Evolutionary conservation across 139 green algal species (phyloP), one percentile per base, ranked within the genome.

Genomic region (Chlamydomonas eustigma): DNA sequence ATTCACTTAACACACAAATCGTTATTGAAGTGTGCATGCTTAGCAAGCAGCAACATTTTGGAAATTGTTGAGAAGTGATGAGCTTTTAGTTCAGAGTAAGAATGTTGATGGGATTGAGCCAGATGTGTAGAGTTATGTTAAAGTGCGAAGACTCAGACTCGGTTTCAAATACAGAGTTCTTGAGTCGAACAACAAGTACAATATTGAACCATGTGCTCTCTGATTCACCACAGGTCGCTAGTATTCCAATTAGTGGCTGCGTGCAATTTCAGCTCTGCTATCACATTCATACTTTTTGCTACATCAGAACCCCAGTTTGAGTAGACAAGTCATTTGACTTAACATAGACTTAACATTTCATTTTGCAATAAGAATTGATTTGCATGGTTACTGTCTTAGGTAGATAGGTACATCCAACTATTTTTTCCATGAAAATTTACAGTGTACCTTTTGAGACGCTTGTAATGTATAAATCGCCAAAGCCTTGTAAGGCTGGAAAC

Each of bases 231-330:
- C 67, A 52, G 33, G 35, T 33, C 34, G 3, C 64, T 86, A 33
- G 86, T 93, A 34, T 93, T 91, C 67, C 51, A 80, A 36, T 35
- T 84, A 32, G 82, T 91, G 0, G 88, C 88, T 0, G 81, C 64
- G 0, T 76, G 81, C 24, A 92, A 94, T 75, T 63, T 92, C 2
- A 38, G 76, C 2, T 87, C 85, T 28, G 38, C 34, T 2, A 36
- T 36, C n/a, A 35, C 83, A 1, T 95, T 88, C 81, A 22, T 84
- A 0, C 6, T 52, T 4, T 80, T 79, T 36, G 90, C 73, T 1
- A 90, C 83, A 6, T 78, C 58, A 6, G 89, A 95, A 69, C 81
- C 87, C 30, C 86, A 93, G 78, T 91, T 92, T 79, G 85, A 90
- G 34, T 87, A 70, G 58, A 32, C 22, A 37, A 63, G 50, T 63